Evolutionary conservation across 2,329 filamentous ascomycete genomes (phyloP).

Genomic region (Blumeria graminis): DNA sequence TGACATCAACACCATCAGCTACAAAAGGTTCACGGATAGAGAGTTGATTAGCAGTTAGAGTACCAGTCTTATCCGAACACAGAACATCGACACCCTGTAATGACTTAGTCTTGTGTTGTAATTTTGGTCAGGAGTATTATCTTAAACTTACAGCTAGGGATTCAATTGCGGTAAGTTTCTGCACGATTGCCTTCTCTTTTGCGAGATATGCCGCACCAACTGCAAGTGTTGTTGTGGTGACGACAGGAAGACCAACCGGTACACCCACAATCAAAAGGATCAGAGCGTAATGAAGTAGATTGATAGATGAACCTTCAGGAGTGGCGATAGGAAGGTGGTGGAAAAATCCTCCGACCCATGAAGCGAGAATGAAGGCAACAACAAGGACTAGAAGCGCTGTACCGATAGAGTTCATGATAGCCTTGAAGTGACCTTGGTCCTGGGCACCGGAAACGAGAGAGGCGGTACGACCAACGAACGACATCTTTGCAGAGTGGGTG

Average conservation of each 20-base stretch:
- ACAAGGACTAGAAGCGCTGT: slow-evolving; percentile 50
- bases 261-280: slow-evolving; percentile 58
- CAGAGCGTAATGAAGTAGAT: slow-evolving; percentile 42
- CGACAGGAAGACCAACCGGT: slow-evolving; percentile 55
- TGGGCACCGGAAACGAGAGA: slow-evolving; percentile 50
- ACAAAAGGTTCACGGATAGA: slow-evolving; percentile 57
- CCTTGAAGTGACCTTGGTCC: slow-evolving; percentile 60
- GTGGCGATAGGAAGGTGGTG: slow-evolving; percentile 39
- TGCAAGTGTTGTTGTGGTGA: slow-evolving; percentile 54
- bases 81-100: slow-evolving; percentile 43
- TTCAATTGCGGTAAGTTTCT: slow-evolving; percentile 59
- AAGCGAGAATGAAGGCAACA: slow-evolving; percentile 50
- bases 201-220: slow-evolving; percentile 57
- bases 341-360: slow-evolving; percentile 63
- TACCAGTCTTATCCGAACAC: slow-evolving; percentile 66
- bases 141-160: slow-evolving; percentile 36
- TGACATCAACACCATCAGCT: slow-evolving; percentile 51
- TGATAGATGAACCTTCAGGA: slow-evolving; percentile 31
- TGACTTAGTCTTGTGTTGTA: neutral
- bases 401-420: slow-evolving; percentile 63
- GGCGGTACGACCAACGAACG: slow-evolving; percentile 56
- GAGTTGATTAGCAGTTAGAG: slow-evolving; percentile 50
- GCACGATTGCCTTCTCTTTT: slow-evolving; percentile 55
- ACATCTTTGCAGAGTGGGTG: slow-evolving; percentile 41
- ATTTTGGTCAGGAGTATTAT: too few relatives aligned